phyloP scores from a whole-genome alignment of 495 filamentous ascomycete species.

The Acidiella bohemica region DNA sequence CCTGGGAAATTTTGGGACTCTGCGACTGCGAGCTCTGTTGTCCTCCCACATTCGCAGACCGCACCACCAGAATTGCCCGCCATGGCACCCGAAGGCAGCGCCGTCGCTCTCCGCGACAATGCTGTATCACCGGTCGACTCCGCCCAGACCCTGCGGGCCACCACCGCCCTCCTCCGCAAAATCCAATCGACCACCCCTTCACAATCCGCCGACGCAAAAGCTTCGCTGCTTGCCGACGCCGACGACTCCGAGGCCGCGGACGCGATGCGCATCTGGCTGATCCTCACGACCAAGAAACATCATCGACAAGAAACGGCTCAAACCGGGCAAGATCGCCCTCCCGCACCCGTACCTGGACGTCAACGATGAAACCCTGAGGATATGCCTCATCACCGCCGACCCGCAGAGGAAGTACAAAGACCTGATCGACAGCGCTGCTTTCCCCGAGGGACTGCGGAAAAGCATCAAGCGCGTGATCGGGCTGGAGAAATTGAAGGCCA shows the following conservation, averaged over 20 bases:
- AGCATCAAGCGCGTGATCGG: slow-evolving; percentile 73
- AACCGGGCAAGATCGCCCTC: slow-evolving; percentile 51
- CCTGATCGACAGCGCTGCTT: slow-evolving; percentile 56
- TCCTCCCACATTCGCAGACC: too few species aligned
- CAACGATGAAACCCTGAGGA: slow-evolving; percentile 39
- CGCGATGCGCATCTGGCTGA: slow-evolving; percentile 61
- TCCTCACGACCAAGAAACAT: slow-evolving; percentile 79
- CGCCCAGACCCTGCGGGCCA: slow-evolving; percentile 59
- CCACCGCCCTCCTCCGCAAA: slow-evolving; percentile 65
- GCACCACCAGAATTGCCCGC: neutral
- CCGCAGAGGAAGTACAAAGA: slow-evolving; percentile 88
- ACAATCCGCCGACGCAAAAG: neutral
- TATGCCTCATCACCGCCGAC: slow-evolving; percentile 75
- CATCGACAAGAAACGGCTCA: slow-evolving; percentile 57
- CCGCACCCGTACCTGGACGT: slow-evolving; percentile 26
- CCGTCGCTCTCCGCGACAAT: neutral
- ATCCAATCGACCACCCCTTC: slow-evolving; percentile 42
- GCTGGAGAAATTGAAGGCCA: slow-evolving; percentile 65
- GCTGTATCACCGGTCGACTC: slow-evolving; percentile 41
- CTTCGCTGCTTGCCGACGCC: slow-evolving; percentile 40
- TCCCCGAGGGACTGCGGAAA: slow-evolving; percentile 56
- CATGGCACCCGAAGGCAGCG: neutral
- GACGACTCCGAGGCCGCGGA: slow-evolving; percentile 42
- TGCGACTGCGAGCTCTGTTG: too few species aligned
- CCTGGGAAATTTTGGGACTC: too few species aligned